Evolutionary conservation across 768 basidiomycete genomes (phyloP), one percentile per base, ranked within the genome.

Genomic region (Candolleomyces eurysporus): DNA sequence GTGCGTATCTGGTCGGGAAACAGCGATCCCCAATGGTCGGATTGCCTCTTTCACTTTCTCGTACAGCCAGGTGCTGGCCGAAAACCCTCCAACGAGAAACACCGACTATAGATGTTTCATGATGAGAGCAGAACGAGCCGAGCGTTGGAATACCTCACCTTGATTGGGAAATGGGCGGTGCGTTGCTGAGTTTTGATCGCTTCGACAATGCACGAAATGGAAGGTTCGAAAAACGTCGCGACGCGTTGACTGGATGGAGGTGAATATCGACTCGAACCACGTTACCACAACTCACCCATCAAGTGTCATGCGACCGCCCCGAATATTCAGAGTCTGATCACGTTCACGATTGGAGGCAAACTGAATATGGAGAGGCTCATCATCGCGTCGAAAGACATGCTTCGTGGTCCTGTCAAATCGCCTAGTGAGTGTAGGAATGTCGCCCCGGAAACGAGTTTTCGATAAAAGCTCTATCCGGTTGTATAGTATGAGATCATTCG

Each of bases 61-160:
- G 63, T 75, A 79, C 17, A 85, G 68, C 74, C 79, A 84, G 48
- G 81, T 77, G 63, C 79, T 83, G 0, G 81, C 79, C n/a, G 80
- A 79, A 65, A 84, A 85, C 0, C 83, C 84, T 17, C 84, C 83
- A 13, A 84, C 82, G 1, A 85, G 73, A 57, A 78, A 71, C 5
- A 78, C 70, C 9, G 71, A 70, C 78, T 78, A 51, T 5, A 7
- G 26, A 22, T 19, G 5, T 31, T 14, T 4, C n/a, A n/a, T n/a
- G n/a, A 8, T 21, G 49, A 14, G n/a, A 31, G 9, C 8, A 19
- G 10, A n/a, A 45, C 16, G 32, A 30, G 7, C 49, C 5, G 16
- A 13, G 26, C 11, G 17, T 9, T 10, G 22, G 22, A 46, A 19
- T 14, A 13, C 21, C 63, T 45, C 48, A 68, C 64, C 13, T 57